These are phyloP conservation scores for Boletus insuetus DNA, from an alignment of 768 basidiomycete genomes.

Conservation along the genomic window DNA sequence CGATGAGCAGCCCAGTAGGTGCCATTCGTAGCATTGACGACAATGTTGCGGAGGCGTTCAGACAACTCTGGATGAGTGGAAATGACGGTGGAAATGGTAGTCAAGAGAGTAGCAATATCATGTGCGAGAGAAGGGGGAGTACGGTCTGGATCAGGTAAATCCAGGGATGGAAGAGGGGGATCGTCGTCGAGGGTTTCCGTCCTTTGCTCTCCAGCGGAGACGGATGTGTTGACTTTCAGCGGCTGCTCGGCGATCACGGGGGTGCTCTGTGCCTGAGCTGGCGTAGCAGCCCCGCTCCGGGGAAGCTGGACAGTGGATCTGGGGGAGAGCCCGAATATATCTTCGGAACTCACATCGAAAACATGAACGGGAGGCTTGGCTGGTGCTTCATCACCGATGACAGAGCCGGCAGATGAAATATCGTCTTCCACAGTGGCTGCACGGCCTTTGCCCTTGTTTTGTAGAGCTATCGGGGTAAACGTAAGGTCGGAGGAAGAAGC, in stretches of 20 bases:
- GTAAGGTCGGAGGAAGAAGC: slow-evolving; percentile 25
- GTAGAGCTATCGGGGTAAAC: slow-evolving; percentile 8
- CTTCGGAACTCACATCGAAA: slow-evolving; percentile 37
- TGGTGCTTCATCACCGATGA: slow-evolving; percentile 41
- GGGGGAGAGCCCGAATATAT: slow-evolving; percentile 20
- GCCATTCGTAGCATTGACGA: slow-evolving; percentile 59
- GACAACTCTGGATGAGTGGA: slow-evolving; percentile 69
- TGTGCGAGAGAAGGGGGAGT: slow-evolving; percentile 49
- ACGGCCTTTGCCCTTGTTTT: slow-evolving; percentile 47
- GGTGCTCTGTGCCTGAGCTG: slow-evolving; percentile 39
- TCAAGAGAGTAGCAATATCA: slow-evolving; percentile 64
- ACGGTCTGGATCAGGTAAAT: slow-evolving; percentile 24
- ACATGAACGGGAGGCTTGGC: slow-evolving; percentile 65
- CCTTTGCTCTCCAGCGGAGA: slow-evolving; percentile 9
- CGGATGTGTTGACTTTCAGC: slow-evolving; percentile 13
- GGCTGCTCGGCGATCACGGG: slow-evolving; percentile 34
- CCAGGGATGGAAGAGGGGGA: slow-evolving; percentile 51
- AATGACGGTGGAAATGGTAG: slow-evolving; percentile 52
- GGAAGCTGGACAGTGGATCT: slow-evolving; percentile 16
- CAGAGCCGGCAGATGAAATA: slow-evolving; percentile 41
- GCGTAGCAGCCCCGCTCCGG: slow-evolving; percentile 24
- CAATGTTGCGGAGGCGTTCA: slow-evolving; percentile 61
- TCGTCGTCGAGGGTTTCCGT: slow-evolving; percentile 33
- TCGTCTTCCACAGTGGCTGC: slow-evolving; percentile 31
- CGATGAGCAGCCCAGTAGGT: slow-evolving; percentile 69